These are phyloP conservation scores for Cercospora berteroae DNA, from an alignment of 2,329 filamentous ascomycete genomes.

Conservation along the genomic window DNA sequence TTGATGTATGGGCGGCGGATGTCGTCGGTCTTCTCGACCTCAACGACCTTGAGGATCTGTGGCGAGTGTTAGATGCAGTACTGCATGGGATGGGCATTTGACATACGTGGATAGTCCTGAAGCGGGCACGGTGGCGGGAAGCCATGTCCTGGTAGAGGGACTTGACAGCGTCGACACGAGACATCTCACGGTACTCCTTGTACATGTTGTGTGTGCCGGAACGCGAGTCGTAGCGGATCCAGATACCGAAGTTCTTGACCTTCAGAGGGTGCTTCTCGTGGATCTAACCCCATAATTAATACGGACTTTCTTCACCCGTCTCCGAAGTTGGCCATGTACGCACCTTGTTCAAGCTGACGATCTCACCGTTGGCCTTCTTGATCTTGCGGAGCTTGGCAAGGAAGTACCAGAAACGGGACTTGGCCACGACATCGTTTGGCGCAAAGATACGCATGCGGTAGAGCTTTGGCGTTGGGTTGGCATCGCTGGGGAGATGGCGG, in stretches of 20 bases:
- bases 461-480: conserved; percentile 94
- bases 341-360: conserved; percentile 89
- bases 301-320: background rate
- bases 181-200: conserved; percentile 99
- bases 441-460: conserved; percentile 99
- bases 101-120: conserved; percentile 96
- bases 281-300: conserved; percentile 60
- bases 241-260: conserved; percentile 99
- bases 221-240: conserved; percentile 99
- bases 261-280: conserved; percentile 98
- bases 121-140: conserved; percentile 94
- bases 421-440: conserved; percentile 94
- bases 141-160: conserved; percentile 99
- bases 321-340: conserved; percentile 46
- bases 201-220: conserved; percentile 99
- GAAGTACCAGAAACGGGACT: conserved; percentile 99
- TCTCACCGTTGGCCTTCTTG: conserved; percentile 99
- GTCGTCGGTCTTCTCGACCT: conserved; percentile 90
- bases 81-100: background rate
- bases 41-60: conserved; percentile 96
- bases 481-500: conserved; percentile 96
- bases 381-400: conserved; percentile 98
- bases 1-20: conserved; percentile 99
- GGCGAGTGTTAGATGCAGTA: background rate
- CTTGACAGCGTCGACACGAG: conserved; percentile 91